phyloP scores from a whole-genome alignment of 345 rosid genomes.

The Hirschfeldia incana region DNA sequence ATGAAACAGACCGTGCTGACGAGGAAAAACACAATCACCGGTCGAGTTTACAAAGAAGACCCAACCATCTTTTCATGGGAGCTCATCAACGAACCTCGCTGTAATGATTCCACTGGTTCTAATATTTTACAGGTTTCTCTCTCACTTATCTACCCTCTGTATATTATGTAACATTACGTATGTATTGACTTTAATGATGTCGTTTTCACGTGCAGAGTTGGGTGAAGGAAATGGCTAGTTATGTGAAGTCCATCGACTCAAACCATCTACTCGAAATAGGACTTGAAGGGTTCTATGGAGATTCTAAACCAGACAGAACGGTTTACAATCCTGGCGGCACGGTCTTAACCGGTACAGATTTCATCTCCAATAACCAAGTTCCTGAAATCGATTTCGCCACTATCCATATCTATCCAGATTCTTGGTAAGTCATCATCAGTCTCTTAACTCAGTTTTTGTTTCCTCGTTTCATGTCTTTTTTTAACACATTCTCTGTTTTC shows the following conservation, averaged over 20 bases:
- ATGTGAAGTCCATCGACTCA: slow-evolving; percentile 66
- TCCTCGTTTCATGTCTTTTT: neutral
- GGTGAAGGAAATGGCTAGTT: slow-evolving; percentile 65
- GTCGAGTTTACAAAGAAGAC: slow-evolving; percentile 68
- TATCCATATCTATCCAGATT: slow-evolving; percentile 72
- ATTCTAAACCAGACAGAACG: slow-evolving; percentile 48
- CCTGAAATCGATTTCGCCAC: slow-evolving; percentile 67
- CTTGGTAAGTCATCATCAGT: slow-evolving; percentile 51
- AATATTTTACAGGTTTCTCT: slow-evolving; percentile 50
- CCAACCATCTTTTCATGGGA: slow-evolving; percentile 90
- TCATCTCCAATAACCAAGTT: slow-evolving; percentile 61
- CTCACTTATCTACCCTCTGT: neutral
- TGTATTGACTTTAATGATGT: neutral
- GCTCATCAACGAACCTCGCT: slow-evolving; percentile 82
- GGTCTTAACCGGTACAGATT: slow-evolving; percentile 55
- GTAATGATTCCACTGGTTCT: slow-evolving; percentile 53
- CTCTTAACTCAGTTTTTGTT: neutral
- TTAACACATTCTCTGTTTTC: neutral
- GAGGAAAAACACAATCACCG: slow-evolving; percentile 67
- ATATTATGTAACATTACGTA: neutral
- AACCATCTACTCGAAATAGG: slow-evolving; percentile 69
- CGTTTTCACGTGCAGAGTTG: slow-evolving; percentile 46
- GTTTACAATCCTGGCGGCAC: slow-evolving; percentile 47
- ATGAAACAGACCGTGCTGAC: slow-evolving; percentile 63
- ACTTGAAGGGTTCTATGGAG: slow-evolving; percentile 85